Percentiles rank a stretch among this genome's conserved stretches.
phyloP scores from a whole-genome alignment of 2,329 filamentous ascomycete species.

The Aspergillus sp. region DNA sequence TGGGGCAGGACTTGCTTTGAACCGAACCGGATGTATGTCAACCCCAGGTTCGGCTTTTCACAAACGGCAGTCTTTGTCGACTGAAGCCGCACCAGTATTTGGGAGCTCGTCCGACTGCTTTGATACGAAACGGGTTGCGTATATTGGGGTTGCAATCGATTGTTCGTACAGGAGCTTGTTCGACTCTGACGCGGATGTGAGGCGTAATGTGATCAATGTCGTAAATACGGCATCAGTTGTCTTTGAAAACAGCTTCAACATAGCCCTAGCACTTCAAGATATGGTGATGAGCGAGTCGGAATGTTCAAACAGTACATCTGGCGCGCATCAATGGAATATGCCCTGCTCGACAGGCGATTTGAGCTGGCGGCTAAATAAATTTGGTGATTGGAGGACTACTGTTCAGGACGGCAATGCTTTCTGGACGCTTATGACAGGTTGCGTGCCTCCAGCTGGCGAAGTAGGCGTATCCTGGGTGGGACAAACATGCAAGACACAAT shows the following conservation, averaged over 20 bases:
- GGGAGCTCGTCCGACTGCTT: too few species aligned
- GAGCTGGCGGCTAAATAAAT: conserved; percentile 56
- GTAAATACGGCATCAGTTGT: conserved; percentile 81
- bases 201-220: conserved; percentile 47
- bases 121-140: too few species aligned
- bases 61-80: too few species aligned
- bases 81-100: too few species aligned
- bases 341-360: conserved; percentile 17
- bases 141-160: too few species aligned
- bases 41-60: too few species aligned
- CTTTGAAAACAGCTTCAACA: conserved; percentile 64
- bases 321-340: conserved; percentile 38
- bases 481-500: conserved; percentile 62
- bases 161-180: conserved; percentile 60
- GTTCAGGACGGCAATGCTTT: conserved; percentile 79
- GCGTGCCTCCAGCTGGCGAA: conserved; percentile 69
- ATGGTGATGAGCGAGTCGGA: too few species aligned
- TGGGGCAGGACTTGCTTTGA: too few species aligned
- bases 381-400: conserved; percentile 79
- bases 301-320: conserved; percentile 30
- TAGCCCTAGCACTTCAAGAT: too few species aligned
- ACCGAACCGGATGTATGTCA: too few species aligned
- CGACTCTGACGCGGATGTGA: conserved; percentile 52
- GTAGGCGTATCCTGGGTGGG: conserved; percentile 81
- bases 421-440: conserved; percentile 83